Evolutionary conservation across 129 eudicot species (phyloP), one percentile per base, ranked within the genome.

Genomic region (Sambucus nigra): DNA sequence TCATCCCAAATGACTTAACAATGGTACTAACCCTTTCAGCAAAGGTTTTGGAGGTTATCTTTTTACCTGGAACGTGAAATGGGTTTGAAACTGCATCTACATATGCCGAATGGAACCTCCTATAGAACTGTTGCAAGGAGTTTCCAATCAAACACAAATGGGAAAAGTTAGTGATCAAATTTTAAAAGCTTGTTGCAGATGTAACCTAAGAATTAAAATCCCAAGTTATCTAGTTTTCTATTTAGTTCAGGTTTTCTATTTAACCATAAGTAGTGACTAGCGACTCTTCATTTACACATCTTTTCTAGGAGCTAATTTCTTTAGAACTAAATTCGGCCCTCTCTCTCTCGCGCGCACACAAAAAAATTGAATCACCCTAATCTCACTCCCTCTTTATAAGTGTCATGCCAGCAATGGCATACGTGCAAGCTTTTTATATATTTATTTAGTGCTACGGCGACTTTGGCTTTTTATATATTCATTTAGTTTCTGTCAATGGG

Each of bases 61-160:
- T 92, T 66, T 92, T 92, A 33, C 99, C 99, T 0, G 96, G 99
- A 46, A 92, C 84, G 45, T 92, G 96, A 76, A 92, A 92, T 45
- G 99, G 99, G 61, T 92, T 92, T 5, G 96, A 86, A 35, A 92
- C 96, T 0, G 99, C 99, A 53, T 92, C 94, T 55, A 82, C 87
- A 60, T 82, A 92, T 41, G 96, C 96, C 46, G 99, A 63, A 55
- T 92, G 99, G 67, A 92, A 92, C 79, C 80, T 80, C 73, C 94
- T 82, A 76, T 79, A 86, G 66, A 92, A 86, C 99, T 92, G 79
- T 51, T 69, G 61, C 35, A 53, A 53, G 16, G 9, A 46, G 9
- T 14, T 31, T 16, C n/a, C 29, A 16, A 26, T 29, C 29, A 26
- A 64, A 65, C 29, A 44, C 20, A 61, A 12, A 24, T 13, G 33